Percentiles rank a stretch among this genome's conserved stretches.
phyloP scores from a whole-genome alignment of 208 protist genomes.

The Trypanosoma cruzi region DNA sequence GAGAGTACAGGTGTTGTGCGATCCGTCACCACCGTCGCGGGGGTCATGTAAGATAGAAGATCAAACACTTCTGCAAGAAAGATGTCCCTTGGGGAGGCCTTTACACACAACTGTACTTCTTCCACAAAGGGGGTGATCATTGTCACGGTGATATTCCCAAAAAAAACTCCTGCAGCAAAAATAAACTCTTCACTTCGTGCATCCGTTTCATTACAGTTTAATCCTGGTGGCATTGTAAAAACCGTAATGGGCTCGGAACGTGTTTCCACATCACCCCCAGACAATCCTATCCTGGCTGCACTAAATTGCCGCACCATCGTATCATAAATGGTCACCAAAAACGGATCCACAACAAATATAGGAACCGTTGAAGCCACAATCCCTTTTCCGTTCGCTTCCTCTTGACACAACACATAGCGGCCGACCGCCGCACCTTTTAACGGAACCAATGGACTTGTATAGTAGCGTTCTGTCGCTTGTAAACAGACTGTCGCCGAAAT shows the following conservation, averaged over 20 bases:
- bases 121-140: conserved; percentile 7
- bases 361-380: conserved; percentile 37
- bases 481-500: conserved; percentile 29
- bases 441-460: conserved; percentile 19
- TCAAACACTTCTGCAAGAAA: conserved; percentile 7
- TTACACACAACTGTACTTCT: conserved; percentile 16
- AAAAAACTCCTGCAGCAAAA: background rate
- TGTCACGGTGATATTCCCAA: conserved; percentile 14
- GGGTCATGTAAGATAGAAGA: conserved; percentile 62
- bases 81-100: conserved; percentile 12
- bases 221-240: conserved; percentile 9
- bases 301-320: conserved; percentile 39
- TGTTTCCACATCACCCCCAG: conserved; percentile 29
- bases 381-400: conserved; percentile 17
- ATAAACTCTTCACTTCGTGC: conserved; percentile 11
- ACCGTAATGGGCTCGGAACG: background rate
- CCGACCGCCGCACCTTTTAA: conserved; percentile 33
- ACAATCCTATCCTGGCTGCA: conserved; percentile 33
- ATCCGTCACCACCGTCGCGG: conserved; percentile 47
- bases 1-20: conserved; percentile 39
- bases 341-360: conserved; percentile 41
- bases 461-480: conserved; percentile 29
- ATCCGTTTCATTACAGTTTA: conserved; percentile 7
- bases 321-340: conserved; percentile 31
- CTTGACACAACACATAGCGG: conserved; percentile 55